These are phyloP conservation scores for Fusarium ambrosium DNA, from an alignment of 2,329 filamentous ascomycete species.

Conservation along the genomic window DNA sequence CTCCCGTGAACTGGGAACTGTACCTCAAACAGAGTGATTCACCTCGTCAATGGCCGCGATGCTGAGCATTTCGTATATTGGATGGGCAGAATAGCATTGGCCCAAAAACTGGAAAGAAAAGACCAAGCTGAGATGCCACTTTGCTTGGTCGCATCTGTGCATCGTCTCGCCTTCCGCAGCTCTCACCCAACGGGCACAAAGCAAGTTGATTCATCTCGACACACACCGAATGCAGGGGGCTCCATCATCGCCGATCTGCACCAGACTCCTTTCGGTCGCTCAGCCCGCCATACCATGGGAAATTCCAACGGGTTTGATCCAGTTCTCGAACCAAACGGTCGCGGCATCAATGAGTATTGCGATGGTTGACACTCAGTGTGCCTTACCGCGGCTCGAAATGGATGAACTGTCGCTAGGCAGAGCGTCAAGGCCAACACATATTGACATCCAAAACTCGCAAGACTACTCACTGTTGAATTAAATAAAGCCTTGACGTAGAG, in stretches of 20 bases:
- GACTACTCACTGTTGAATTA: too few species aligned
- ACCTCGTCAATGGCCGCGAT: neutral
- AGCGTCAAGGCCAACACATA: neutral
- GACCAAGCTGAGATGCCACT: neutral
- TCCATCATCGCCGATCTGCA: neutral
- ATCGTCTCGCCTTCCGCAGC: neutral
- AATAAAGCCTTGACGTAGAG: neutral
- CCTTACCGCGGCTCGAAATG: neutral
- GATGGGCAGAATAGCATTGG: neutral
- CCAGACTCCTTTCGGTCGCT: neutral
- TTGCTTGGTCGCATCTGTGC: neutral
- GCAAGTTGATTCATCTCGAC: neutral
- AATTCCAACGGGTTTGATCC: neutral
- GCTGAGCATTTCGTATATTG: neutral
- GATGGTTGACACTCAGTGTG: neutral
- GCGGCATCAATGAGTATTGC: neutral
- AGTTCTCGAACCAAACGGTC: neutral
- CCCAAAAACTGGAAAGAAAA: neutral
- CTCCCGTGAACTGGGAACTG: neutral
- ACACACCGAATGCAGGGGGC: neutral
- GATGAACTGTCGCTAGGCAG: neutral
- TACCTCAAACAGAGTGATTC: neutral
- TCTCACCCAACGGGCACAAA: neutral
- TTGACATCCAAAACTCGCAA: neutral
- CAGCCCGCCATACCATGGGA: neutral